phyloP scores from a whole-genome alignment of 768 basidiomycete genomes.

The Kwoniella mangroviensis region DNA sequence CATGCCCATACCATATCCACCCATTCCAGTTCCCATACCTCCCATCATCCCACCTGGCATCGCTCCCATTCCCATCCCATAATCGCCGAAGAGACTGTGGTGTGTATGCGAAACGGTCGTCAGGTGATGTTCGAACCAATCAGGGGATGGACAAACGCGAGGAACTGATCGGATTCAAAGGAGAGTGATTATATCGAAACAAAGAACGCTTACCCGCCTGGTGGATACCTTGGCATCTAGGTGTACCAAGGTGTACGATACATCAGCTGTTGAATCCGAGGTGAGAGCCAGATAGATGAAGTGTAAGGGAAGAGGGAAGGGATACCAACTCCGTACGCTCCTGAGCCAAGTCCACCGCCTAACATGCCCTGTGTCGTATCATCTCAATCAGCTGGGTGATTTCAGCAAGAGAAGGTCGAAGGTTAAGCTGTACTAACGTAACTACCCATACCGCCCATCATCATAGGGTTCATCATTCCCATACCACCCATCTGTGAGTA shows the following conservation, averaged over 20 bases:
- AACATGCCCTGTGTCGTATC: conserved; percentile 40
- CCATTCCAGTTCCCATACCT: conserved; percentile 46
- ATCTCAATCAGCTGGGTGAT: not conserved
- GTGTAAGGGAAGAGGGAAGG: conserved; percentile 30
- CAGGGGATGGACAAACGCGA: not conserved
- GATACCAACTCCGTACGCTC: conserved; percentile 52
- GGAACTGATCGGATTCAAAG: not conserved
- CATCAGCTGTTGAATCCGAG: conserved; percentile 45
- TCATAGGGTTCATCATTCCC: conserved; percentile 44
- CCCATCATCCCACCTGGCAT: conserved; percentile 50
- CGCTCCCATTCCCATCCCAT: conserved; percentile 51
- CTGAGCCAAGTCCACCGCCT: conserved; percentile 50
- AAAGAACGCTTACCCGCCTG: conserved; percentile 47
- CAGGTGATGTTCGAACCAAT: not conserved
- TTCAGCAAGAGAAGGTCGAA: not conserved
- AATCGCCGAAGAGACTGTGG: conserved; percentile 48
- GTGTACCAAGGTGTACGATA: conserved; percentile 47
- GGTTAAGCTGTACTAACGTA: not conserved
- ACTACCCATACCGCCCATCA: conserved; percentile 35
- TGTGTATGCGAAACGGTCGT: not conserved
- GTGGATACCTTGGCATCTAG: conserved; percentile 55
- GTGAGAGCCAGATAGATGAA: conserved; percentile 20
- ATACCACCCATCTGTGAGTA: conserved; percentile 27
- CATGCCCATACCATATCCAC: conserved; percentile 50
- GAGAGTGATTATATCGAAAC: not conserved